phyloP scores from a whole-genome alignment of 1,139 yeast genomes.

The Spencermartinsiella ligniputridi region DNA sequence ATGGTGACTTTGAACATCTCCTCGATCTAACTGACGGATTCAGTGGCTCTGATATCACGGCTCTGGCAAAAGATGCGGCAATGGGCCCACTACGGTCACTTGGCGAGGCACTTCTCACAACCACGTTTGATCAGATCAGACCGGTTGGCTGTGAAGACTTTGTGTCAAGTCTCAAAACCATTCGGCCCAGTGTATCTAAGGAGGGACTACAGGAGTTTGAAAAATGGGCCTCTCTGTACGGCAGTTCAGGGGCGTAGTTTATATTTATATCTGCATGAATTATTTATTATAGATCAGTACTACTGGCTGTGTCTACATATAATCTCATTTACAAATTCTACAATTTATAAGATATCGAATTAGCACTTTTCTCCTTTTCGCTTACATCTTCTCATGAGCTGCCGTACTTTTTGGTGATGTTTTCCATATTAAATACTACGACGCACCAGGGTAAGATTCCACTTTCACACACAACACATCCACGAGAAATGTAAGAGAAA shows the following conservation, averaged over 20 bases:
- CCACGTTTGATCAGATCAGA: slow-evolving; percentile 82
- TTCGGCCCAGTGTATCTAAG: slow-evolving; percentile 85
- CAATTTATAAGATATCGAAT: no score
- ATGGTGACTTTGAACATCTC: slow-evolving; percentile 56
- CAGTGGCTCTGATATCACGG: slow-evolving; percentile 92
- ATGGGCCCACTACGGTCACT: slow-evolving; percentile 94
- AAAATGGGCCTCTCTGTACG: slow-evolving; percentile 86
- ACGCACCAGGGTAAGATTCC: no score
- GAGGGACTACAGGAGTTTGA: slow-evolving; percentile 80
- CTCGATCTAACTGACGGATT: slow-evolving; percentile 70
- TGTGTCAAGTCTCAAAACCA: slow-evolving; percentile 67
- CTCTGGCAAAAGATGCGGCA: slow-evolving; percentile 95
- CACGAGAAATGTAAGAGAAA: slow-evolving; percentile 1
- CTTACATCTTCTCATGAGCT: no score
- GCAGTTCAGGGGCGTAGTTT: slow-evolving; percentile 85
- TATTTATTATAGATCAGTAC: slow-evolving; percentile 3
- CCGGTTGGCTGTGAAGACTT: slow-evolving; percentile 78
- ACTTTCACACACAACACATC: slow-evolving; percentile 1
- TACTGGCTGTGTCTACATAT: no score
- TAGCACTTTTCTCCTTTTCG: no score
- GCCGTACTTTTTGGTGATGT: no score
- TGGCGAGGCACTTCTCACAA: slow-evolving; percentile 80
- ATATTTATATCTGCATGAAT: slow-evolving; percentile 4
- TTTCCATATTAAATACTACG: neutral
- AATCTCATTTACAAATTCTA: no score